Conservation (phyloP, 2,329 filamentous ascomycete species). For the Pyricularia sp. region DNA sequence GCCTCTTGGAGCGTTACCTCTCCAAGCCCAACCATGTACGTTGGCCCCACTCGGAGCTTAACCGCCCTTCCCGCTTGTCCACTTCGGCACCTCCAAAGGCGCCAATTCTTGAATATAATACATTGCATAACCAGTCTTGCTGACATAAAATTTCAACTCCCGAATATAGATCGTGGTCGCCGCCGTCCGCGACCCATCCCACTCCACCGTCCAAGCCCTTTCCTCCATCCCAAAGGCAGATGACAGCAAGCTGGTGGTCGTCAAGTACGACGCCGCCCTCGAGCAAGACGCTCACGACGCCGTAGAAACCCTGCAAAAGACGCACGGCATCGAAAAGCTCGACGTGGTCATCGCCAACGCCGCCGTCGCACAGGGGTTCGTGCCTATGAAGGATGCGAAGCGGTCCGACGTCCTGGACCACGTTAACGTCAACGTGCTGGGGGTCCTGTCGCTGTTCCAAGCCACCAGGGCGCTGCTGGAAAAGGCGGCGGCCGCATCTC, state of each 20-base stretch:
- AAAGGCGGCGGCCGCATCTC: neutral
- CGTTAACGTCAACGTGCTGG: constrained; percentile 34
- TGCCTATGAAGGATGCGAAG: constrained; percentile 18
- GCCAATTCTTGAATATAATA: no score
- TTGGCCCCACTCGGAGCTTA: neutral
- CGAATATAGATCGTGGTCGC: neutral
- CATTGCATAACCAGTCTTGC: neutral
- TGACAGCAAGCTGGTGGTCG: constrained; percentile 20
- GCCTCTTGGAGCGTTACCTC: constrained; percentile 11
- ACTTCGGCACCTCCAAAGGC: no score
- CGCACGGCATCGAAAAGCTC: constrained; percentile 25
- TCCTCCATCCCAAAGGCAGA: constrained; percentile 17
- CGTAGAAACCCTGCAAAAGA: constrained; percentile 15
- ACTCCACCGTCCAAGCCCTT: constrained; percentile 5
- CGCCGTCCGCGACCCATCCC: neutral
- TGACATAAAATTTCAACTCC: neutral
- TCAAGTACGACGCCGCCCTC: constrained; percentile 25
- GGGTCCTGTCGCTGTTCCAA: constrained; percentile 24
- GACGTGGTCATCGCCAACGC: constrained; percentile 45
- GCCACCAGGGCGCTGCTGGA: constrained; percentile 25
- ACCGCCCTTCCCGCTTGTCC: neutral
- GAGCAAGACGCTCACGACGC: constrained; percentile 18
- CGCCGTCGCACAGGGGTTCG: constrained; percentile 24
- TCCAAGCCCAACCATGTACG: neutral
- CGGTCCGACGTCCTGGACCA: constrained; percentile 25